Conservation (phyloP, 768 basidiomycete genomes). For the Suillus placidus region DNA sequence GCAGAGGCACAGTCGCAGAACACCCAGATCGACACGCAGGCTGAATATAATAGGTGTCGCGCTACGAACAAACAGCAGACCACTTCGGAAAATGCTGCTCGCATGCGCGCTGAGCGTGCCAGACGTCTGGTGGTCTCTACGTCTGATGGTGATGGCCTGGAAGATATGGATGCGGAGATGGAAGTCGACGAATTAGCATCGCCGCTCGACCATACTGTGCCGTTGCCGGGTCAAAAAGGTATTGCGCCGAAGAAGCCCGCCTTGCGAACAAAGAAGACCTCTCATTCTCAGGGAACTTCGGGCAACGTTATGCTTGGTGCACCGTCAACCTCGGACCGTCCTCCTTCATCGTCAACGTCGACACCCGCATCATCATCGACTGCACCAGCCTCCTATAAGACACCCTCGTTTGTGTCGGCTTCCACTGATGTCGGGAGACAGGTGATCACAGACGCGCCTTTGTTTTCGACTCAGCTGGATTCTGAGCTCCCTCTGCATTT, state of each 20-base stretch:
- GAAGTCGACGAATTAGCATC: slow-evolving; percentile 2
- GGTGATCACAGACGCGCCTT: slow-evolving; percentile 9
- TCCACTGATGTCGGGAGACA: slow-evolving; percentile 19
- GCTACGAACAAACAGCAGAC: slow-evolving; percentile 30
- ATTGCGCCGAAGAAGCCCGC: slow-evolving; percentile 5
- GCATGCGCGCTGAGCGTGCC: slow-evolving; percentile 27
- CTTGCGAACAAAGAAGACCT: slow-evolving; percentile 2
- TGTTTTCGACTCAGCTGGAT: slow-evolving; percentile 18
- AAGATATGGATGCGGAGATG: slow-evolving; percentile 10
- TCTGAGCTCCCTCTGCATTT: slow-evolving; percentile 16
- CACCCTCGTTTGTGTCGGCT: slow-evolving; percentile 14
- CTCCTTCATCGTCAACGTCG: not conserved
- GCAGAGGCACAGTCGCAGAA: slow-evolving; percentile 13
- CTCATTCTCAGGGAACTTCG: slow-evolving; percentile 13
- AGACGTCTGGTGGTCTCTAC: not conserved
- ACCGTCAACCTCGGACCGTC: not conserved
- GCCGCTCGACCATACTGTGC: not conserved
- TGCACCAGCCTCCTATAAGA: not conserved
- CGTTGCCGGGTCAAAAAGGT: slow-evolving; percentile 9
- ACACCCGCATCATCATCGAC: slow-evolving; percentile 1
- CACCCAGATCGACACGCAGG: slow-evolving; percentile 6
- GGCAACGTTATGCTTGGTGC: slow-evolving; percentile 22
- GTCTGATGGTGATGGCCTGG: not conserved
- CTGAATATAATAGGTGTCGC: slow-evolving; percentile 12
- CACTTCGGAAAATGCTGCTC: slow-evolving; percentile 29